Percentiles rank a stretch among this genome's conserved stretches.
These are phyloP conservation scores for Rhododendron ferrugineum DNA, from an alignment of 148 eudicot genomes.

Conservation along the genomic window DNA sequence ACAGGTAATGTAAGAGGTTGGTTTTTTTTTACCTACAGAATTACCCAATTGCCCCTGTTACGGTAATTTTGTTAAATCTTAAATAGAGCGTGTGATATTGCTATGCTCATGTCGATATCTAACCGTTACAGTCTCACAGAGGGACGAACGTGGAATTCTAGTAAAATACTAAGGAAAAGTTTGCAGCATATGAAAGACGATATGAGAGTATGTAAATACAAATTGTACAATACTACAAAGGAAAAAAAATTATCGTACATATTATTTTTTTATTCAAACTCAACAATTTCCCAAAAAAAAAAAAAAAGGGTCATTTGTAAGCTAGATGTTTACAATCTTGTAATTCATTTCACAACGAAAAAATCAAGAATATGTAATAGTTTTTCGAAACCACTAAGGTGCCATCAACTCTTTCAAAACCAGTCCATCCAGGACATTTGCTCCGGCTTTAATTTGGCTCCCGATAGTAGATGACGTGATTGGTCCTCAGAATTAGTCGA, in stretches of 20 bases:
- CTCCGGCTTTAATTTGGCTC: background rate
- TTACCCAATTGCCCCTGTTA: background rate
- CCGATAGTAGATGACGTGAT: too few relatives aligned
- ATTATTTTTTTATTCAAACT: background rate
- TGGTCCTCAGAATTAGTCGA: too few relatives aligned
- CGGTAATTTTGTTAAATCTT: background rate
- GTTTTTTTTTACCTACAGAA: background rate
- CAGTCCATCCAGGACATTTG: too few relatives aligned
- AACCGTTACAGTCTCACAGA: background rate
- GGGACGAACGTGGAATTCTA: background rate
- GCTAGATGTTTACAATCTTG: background rate
- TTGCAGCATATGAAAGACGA: background rate
- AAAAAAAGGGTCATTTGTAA: too few relatives aligned
- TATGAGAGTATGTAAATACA: background rate
- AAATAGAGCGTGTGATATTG: background rate
- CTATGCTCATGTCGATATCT: background rate
- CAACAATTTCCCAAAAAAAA: background rate
- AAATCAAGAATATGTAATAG: background rate
- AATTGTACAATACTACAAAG: background rate
- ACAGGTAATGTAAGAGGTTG: background rate
- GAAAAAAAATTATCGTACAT: too few relatives aligned
- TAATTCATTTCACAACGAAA: background rate
- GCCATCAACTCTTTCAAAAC: background rate
- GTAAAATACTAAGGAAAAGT: background rate
- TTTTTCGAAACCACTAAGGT: background rate